These are phyloP conservation scores for Hypoxylon sp. DNA, from an alignment of 2,329 filamentous ascomycete species.

Conservation along the genomic window DNA sequence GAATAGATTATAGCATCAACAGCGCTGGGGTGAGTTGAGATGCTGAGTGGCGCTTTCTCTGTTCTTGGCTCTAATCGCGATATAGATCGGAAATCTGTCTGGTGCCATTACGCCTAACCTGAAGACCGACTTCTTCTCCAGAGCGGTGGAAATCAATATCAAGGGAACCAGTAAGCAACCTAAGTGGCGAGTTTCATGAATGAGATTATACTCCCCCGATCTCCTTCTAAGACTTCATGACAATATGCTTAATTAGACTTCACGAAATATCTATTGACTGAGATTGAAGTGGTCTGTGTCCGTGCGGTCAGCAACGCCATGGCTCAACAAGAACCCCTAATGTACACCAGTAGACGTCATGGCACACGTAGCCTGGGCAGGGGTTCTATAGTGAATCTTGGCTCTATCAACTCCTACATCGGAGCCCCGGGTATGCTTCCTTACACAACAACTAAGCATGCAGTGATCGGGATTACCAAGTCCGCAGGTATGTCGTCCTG, in stretches of 20 bases:
- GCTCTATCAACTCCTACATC: slow-evolving; percentile 25
- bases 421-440: slow-evolving; percentile 18
- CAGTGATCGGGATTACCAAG: slow-evolving; percentile 34
- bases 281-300: slow-evolving; percentile 17
- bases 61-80: neutral
- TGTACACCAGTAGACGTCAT: slow-evolving; percentile 13
- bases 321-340: slow-evolving; percentile 31
- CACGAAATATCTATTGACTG: neutral
- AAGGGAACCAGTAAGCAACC: neutral
- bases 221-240: no score
- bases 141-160: slow-evolving; percentile 1
- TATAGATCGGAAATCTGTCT: neutral
- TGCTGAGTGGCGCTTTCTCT: neutral
- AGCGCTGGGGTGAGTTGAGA: slow-evolving; percentile 20
- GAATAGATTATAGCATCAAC: slow-evolving; percentile 30
- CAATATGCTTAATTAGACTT: no score
- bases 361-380: slow-evolving; percentile 31
- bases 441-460: slow-evolving; percentile 38
- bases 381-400: slow-evolving; percentile 42
- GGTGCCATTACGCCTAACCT: neutral
- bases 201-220: no score
- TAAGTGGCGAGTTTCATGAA: no score
- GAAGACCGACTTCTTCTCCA: neutral
- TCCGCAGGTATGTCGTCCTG: slow-evolving; percentile 28
- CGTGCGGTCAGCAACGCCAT: slow-evolving; percentile 23